A percentile compares a stretch with the other conserved stretches of the same genome.
Evolutionary conservation across 257 asterid genomes (phyloP).

Genomic region (Salvia miltiorrhiza): DNA sequence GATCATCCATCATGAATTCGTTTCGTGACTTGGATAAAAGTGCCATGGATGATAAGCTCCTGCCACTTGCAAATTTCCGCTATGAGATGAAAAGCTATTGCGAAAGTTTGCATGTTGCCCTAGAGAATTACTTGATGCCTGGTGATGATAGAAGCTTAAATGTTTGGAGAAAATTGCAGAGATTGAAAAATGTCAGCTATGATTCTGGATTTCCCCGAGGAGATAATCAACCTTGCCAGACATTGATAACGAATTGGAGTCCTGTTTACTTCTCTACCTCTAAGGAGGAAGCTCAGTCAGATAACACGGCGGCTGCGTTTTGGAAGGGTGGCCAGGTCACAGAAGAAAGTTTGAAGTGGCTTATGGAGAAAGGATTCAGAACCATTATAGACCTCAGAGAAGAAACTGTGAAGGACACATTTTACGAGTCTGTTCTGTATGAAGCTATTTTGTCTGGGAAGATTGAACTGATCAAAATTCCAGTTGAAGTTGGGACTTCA

Average conservation of each 20-base stretch:
- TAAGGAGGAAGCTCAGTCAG: conserved; percentile 41
- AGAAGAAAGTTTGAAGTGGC: conserved; percentile 85
- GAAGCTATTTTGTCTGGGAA: conserved; percentile 54
- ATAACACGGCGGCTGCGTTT: conserved; percentile 53
- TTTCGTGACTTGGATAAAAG: conserved; percentile 54
- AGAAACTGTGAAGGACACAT: conserved; percentile 77
- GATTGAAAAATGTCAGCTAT: conserved; percentile 73
- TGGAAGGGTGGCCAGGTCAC: conserved; percentile 98
- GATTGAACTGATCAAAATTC: conserved; percentile 68
- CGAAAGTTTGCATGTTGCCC: conserved; percentile 90
- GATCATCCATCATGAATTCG: conserved; percentile 57
- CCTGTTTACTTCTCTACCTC: conserved; percentile 56
- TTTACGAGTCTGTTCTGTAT: conserved; percentile 51
- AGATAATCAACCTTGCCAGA: conserved; percentile 67
- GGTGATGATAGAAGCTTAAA: conserved; percentile 65
- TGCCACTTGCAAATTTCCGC: conserved; percentile 89
- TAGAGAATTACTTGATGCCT: conserved; percentile 70
- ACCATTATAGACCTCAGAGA: conserved; percentile 91
- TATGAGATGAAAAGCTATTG: conserved; percentile 97
- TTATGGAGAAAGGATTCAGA: conserved; percentile 71
- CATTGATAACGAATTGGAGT: conserved; percentile 85
- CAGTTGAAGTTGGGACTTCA: conserved; percentile 77
- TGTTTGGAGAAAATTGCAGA: conserved; percentile 90
- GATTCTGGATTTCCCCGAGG: conserved; percentile 87
- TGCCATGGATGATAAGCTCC: conserved; percentile 57